A percentile compares a stretch with the other conserved stretches of the same genome.
These are phyloP conservation scores for Nemania sp. DNA, from an alignment of 2,329 filamentous ascomycete genomes.

Conservation along the genomic window DNA sequence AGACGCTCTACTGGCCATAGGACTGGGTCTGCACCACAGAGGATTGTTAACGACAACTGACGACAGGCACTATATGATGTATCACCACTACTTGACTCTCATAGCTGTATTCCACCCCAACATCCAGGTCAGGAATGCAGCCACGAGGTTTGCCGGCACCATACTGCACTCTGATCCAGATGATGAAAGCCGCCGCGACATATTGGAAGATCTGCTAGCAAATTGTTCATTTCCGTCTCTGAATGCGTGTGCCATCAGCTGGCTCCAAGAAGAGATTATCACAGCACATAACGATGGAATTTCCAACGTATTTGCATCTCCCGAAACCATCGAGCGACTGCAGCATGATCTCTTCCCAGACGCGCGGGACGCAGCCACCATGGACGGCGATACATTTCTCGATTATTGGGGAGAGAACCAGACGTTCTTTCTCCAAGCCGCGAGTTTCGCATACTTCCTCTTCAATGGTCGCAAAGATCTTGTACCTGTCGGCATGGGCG, in stretches of 20 bases:
- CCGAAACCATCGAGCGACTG: slow-evolving; percentile 61
- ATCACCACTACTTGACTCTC: slow-evolving; percentile 62
- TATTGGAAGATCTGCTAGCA: slow-evolving; percentile 66
- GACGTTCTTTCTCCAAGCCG: slow-evolving; percentile 60
- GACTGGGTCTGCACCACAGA: slow-evolving; percentile 60
- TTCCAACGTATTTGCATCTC: slow-evolving; percentile 50
- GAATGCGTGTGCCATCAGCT: slow-evolving; percentile 64
- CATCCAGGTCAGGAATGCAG: slow-evolving; percentile 57
- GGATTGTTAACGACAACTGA: slow-evolving; percentile 46
- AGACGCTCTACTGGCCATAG: slow-evolving; percentile 63
- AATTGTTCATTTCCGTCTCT: slow-evolving; percentile 66
- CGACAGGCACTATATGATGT: slow-evolving; percentile 56
- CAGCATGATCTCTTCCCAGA: slow-evolving; percentile 65
- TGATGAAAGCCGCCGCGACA: slow-evolving; percentile 60
- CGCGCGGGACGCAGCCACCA: slow-evolving; percentile 50
- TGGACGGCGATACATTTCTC: slow-evolving; percentile 47
- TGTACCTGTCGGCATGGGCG: slow-evolving; percentile 59
- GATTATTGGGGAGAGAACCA: slow-evolving; percentile 57
- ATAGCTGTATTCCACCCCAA: slow-evolving; percentile 61
- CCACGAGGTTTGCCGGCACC: slow-evolving; percentile 55
- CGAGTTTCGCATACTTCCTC: slow-evolving; percentile 64
- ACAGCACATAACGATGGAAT: slow-evolving; percentile 42
- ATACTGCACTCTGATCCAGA: slow-evolving; percentile 63
- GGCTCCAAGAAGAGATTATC: slow-evolving; percentile 66
- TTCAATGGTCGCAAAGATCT: slow-evolving; percentile 51